These are phyloP conservation scores for Hamigera avellanea DNA, from an alignment of 495 filamentous ascomycete species.

Conservation along the genomic window DNA sequence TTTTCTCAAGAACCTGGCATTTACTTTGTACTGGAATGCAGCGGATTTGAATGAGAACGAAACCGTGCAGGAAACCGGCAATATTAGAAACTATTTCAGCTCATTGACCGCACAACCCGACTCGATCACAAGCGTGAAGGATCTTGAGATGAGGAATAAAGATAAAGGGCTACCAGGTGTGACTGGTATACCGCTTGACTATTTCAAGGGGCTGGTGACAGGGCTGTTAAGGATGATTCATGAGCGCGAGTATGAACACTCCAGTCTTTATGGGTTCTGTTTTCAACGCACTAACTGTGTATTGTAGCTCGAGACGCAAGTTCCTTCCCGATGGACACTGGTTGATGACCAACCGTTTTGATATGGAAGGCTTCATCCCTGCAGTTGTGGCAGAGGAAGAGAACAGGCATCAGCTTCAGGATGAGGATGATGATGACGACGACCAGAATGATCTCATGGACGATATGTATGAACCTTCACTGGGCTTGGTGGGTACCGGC, in stretches of 20 bases:
- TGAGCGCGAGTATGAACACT: slow-evolving; percentile 59
- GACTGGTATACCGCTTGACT: slow-evolving; percentile 62
- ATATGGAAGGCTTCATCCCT: slow-evolving; percentile 83
- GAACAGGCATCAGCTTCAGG: slow-evolving; percentile 55
- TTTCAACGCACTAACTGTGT: too few species aligned
- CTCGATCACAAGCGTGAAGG: slow-evolving; percentile 15
- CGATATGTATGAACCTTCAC: slow-evolving; percentile 17
- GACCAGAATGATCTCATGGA: slow-evolving; percentile 20
- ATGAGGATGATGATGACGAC: slow-evolving; percentile 41
- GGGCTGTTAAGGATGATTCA: slow-evolving; percentile 83
- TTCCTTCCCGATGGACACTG: slow-evolving; percentile 79
- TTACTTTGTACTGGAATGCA: slow-evolving; percentile 78
- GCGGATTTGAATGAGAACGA: slow-evolving; percentile 51
- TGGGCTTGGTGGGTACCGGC: slow-evolving; percentile 38
- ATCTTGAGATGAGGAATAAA: slow-evolving; percentile 25
- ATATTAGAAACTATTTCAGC: slow-evolving; percentile 47
- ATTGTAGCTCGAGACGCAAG: slow-evolving; percentile 56
- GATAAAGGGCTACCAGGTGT: slow-evolving; percentile 42
- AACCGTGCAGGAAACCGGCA: slow-evolving; percentile 29
- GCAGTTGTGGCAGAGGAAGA: slow-evolving; percentile 85
- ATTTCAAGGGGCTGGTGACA: slow-evolving; percentile 70
- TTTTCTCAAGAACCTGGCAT: slow-evolving; percentile 89
- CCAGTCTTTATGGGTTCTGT: background rate
- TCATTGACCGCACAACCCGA: slow-evolving; percentile 12
- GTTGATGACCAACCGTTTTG: slow-evolving; percentile 86